phyloP scores from a whole-genome alignment of 352 stramenopile species.

The Globisporangium emineosum region DNA sequence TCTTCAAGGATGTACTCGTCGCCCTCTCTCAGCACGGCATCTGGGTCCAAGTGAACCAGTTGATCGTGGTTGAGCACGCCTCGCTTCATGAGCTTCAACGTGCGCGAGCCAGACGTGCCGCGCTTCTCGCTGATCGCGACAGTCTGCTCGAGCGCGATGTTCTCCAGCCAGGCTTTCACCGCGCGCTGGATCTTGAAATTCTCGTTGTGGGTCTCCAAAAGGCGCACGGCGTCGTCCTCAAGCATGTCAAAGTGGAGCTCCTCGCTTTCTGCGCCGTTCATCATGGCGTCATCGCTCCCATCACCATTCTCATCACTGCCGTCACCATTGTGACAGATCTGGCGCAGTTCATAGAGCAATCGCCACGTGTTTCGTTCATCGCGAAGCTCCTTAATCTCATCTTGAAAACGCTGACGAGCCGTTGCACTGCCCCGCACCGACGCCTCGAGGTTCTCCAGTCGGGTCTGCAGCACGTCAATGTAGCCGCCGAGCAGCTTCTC shows the following conservation, averaged over 20 bases:
- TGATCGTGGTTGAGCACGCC: constrained; percentile 28
- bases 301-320: constrained; percentile 32
- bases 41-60: constrained; percentile 60
- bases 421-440: constrained; percentile 13
- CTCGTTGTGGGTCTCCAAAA: constrained; percentile 60
- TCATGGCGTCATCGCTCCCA: constrained; percentile 27
- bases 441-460: constrained; percentile 52
- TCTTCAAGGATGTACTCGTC: constrained; percentile 64
- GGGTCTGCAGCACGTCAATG: constrained; percentile 70
- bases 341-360: constrained; percentile 66
- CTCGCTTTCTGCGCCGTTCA: constrained; percentile 32
- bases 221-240: constrained; percentile 66
- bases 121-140: constrained; percentile 61
- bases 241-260: constrained; percentile 73
- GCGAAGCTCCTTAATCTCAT: constrained; percentile 56
- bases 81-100: constrained; percentile 60
- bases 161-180: constrained; percentile 81
- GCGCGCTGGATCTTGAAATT: constrained; percentile 67
- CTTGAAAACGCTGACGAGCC: constrained; percentile 36
- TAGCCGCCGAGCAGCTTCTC: constrained; percentile 75
- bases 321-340: constrained; percentile 44
- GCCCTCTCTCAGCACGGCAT: constrained; percentile 61
- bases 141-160: constrained; percentile 65
- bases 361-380: constrained; percentile 87
- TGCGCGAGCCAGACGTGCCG: constrained; percentile 46